Percentiles rank a stretch among this genome's conserved stretches.
phyloP scores from a whole-genome alignment of 805 yeast species.

The Saturnispora sanitii region DNA sequence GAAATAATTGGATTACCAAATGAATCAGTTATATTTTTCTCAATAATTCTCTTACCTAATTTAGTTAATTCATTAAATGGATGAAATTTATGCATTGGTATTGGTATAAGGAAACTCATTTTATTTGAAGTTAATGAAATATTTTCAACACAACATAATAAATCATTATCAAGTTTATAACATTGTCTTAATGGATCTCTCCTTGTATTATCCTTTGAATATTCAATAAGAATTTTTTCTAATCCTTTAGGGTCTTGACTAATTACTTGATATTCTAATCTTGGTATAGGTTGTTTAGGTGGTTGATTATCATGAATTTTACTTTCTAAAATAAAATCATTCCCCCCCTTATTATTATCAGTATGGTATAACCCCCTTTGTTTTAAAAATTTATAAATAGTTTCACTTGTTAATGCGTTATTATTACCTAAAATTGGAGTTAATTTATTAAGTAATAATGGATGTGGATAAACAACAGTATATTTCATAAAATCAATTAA shows the following conservation, averaged over 20 bases:
- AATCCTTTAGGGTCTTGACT: not conserved
- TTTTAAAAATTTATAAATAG: conserved; percentile 13
- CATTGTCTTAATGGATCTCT: conserved; percentile 6
- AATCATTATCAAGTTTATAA: conserved; percentile 14
- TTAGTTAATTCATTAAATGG: not conserved
- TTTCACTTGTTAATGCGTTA: conserved; percentile 6
- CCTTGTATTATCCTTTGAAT: not conserved
- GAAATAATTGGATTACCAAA: no score
- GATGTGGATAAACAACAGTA: conserved; percentile 27
- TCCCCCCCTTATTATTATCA: not conserved
- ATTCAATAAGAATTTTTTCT: not conserved
- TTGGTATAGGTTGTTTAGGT: not conserved
- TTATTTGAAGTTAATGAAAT: conserved; percentile 11
- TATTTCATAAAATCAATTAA: conserved; percentile 23
- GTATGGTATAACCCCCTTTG: conserved; percentile 2
- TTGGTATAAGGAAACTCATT: conserved; percentile 21
- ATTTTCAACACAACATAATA: conserved; percentile 19
- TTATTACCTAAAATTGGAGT: conserved; percentile 7
- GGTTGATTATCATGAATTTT: not conserved
- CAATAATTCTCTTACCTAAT: not conserved
- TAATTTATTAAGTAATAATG: conserved; percentile 14
- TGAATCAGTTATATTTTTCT: no score
- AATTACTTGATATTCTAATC: not conserved
- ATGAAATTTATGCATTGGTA: conserved; percentile 18
- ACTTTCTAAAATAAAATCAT: not conserved